These are phyloP conservation scores for Trichoderma afroharzianum DNA, from an alignment of 2,329 filamentous ascomycete species.

Conservation along the genomic window DNA sequence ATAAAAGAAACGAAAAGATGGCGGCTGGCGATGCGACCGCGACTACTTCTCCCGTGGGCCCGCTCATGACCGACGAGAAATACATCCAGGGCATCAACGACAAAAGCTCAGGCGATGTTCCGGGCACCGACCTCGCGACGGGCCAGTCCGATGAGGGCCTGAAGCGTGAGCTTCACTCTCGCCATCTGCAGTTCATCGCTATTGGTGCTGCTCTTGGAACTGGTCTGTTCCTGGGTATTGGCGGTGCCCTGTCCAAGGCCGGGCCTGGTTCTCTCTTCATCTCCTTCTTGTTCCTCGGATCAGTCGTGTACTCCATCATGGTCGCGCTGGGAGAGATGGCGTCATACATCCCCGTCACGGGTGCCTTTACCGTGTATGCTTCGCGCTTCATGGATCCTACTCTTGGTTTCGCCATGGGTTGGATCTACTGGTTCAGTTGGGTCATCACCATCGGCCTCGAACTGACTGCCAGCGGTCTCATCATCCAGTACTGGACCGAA, in stretches of 20 bases:
- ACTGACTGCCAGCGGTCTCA: slow-evolving; percentile 66
- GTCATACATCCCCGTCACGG: slow-evolving; percentile 71
- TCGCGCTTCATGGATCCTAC: slow-evolving; percentile 70
- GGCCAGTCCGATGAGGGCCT: slow-evolving; percentile 35
- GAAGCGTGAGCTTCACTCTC: slow-evolving; percentile 35
- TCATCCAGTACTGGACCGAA: slow-evolving; percentile 71
- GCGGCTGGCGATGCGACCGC: slow-evolving; percentile 16
- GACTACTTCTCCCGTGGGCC: slow-evolving; percentile 2
- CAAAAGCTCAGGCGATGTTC: slow-evolving; percentile 19
- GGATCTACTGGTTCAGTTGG: slow-evolving; percentile 82
- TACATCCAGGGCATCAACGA: slow-evolving; percentile 28
- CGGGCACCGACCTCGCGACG: slow-evolving; percentile 34
- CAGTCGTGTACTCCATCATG: slow-evolving; percentile 75
- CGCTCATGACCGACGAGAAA: slow-evolving; percentile 27
- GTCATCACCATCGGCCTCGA: slow-evolving; percentile 70
- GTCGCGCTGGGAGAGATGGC: slow-evolving; percentile 68
- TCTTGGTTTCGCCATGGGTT: slow-evolving; percentile 74
- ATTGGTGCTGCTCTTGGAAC: slow-evolving; percentile 66
- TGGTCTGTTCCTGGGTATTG: slow-evolving; percentile 67
- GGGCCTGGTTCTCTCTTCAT: slow-evolving; percentile 66
- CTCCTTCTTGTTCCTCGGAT: slow-evolving; percentile 66
- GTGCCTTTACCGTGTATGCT: slow-evolving; percentile 73
- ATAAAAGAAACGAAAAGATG: background rate
- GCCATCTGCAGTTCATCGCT: slow-evolving; percentile 49
- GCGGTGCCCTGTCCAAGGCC: slow-evolving; percentile 57